phyloP scores from a whole-genome alignment of 2,329 filamentous ascomycete species.

The Diaporthe helianthi region DNA sequence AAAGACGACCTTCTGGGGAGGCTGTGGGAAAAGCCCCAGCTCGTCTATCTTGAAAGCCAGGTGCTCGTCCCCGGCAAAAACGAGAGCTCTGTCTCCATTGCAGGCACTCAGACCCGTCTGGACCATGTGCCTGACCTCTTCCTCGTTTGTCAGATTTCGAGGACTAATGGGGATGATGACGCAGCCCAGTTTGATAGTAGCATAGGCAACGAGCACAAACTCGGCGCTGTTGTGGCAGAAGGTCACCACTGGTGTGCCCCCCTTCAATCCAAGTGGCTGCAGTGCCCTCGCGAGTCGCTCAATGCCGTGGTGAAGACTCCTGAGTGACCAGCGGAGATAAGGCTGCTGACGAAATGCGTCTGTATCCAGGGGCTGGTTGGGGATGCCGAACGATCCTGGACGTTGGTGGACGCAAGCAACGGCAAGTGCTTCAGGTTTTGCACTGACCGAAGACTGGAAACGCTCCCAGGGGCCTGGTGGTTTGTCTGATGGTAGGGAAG shows the following conservation, averaged over 20 bases:
- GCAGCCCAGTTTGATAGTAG: conserved; percentile 14
- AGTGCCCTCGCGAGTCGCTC: conserved; percentile 2
- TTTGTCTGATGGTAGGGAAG: not conserved
- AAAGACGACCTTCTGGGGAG: conserved; percentile 7
- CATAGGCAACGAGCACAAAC: conserved; percentile 2
- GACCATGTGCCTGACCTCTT: conserved; percentile 28
- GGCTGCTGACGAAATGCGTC: not conserved
- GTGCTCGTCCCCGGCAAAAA: conserved; percentile 14
- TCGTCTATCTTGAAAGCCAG: conserved; percentile 22
- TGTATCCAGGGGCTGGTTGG: not conserved
- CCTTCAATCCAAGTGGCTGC: not conserved
- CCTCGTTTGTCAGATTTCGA: conserved; percentile 24
- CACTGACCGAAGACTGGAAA: not conserved
- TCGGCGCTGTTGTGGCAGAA: conserved; percentile 25
- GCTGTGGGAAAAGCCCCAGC: not conserved
- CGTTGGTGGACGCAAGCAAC: conserved; percentile 19
- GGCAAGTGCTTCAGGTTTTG: conserved; percentile 8
- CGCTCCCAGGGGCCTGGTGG: conserved; percentile 4
- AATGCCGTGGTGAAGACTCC: not conserved
- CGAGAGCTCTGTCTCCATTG: conserved; percentile 5
- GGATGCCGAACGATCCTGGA: conserved; percentile 3
- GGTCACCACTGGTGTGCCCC: conserved; percentile 7
- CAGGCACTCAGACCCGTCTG: conserved; percentile 6
- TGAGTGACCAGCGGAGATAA: conserved; percentile 26
- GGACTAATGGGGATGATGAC: conserved; percentile 11